Evolutionary conservation across 164 flowering plant species (phyloP).

Genomic region (Aristolochia fimbriata): DNA sequence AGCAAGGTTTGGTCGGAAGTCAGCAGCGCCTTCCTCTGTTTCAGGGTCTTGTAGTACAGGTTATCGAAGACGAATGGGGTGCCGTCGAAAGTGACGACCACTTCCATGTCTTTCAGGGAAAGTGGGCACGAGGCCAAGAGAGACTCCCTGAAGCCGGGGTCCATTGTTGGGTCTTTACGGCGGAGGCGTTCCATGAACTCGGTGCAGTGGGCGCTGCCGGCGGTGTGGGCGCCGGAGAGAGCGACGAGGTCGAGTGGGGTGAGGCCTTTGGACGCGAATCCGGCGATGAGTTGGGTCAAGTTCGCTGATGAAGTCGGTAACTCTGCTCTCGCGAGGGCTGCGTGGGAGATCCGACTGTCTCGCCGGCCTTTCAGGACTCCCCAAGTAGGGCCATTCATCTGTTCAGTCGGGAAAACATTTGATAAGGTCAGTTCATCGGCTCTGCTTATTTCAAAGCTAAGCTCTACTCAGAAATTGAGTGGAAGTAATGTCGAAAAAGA

Average conservation of each 20-base stretch:
- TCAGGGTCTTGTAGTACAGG: slow-evolving; percentile 50
- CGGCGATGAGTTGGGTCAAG: slow-evolving; percentile 33
- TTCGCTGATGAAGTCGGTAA: slow-evolving; percentile 51
- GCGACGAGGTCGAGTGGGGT: slow-evolving; percentile 49
- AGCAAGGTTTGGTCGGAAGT: slow-evolving; percentile 50
- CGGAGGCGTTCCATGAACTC: slow-evolving; percentile 43
- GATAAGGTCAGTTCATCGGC: too few species aligned
- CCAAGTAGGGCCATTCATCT: slow-evolving; percentile 51
- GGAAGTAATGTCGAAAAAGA: too few species aligned
- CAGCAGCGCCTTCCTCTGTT: slow-evolving; percentile 53
- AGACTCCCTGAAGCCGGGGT: slow-evolving; percentile 29
- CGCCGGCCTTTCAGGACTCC: slow-evolving; percentile 51
- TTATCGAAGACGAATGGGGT: slow-evolving; percentile 49
- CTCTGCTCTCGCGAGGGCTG: slow-evolving; percentile 27
- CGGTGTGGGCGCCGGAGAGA: slow-evolving; percentile 73
- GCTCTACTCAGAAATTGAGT: too few species aligned
- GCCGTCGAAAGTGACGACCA: slow-evolving; percentile 24
- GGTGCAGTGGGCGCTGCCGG: slow-evolving; percentile 53
- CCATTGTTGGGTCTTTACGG: slow-evolving; percentile 48
- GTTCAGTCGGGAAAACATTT: not conserved
- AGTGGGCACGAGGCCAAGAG: slow-evolving; percentile 34
- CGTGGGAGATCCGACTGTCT: slow-evolving; percentile 46
- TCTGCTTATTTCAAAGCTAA: too few species aligned
- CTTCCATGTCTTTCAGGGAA: slow-evolving; percentile 19
- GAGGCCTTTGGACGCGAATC: slow-evolving; percentile 20